Evolutionary conservation across 805 yeast species (phyloP).

Genomic region (Nakazawaea sp.): DNA sequence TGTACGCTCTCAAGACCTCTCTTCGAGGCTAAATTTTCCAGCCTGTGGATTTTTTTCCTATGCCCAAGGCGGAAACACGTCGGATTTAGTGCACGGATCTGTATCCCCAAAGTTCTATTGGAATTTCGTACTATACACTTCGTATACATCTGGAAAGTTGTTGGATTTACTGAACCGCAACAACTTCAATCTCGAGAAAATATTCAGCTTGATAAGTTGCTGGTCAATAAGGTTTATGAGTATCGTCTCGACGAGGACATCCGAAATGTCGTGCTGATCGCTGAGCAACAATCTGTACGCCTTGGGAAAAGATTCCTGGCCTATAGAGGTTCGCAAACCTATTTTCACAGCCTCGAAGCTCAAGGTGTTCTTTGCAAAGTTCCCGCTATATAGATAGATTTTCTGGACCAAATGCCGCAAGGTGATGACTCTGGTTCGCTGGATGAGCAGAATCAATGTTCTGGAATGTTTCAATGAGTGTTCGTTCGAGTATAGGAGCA

Average conservation of each 20-base stretch:
- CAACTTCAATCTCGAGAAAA: slow-evolving; percentile 31
- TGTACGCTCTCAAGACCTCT: too few species aligned
- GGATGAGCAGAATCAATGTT: slow-evolving; percentile 36
- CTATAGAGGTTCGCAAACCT: slow-evolving; percentile 20
- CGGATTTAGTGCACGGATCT: too few species aligned
- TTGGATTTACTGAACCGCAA: slow-evolving; percentile 35
- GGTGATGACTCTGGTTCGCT: slow-evolving; percentile 36
- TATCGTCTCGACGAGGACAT: slow-evolving; percentile 40
- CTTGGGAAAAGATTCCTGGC: slow-evolving; percentile 12
- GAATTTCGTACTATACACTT: slow-evolving; percentile 15
- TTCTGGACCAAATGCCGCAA: slow-evolving; percentile 33
- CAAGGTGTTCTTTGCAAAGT: slow-evolving; percentile 12
- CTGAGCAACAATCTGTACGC: slow-evolving; percentile 19
- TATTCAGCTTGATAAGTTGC: slow-evolving; percentile 45
- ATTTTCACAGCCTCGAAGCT: slow-evolving; percentile 16
- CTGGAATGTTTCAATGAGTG: slow-evolving; percentile 29
- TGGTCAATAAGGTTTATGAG: slow-evolving; percentile 46
- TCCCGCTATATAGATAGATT: slow-evolving; percentile 14
- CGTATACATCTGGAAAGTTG: slow-evolving; percentile 30
- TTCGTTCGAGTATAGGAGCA: slow-evolving; percentile 26
- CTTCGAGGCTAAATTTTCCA: too few species aligned
- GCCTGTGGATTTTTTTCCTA: too few species aligned
- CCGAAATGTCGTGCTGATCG: slow-evolving; percentile 20
- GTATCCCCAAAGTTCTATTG: not conserved
- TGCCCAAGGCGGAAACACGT: not conserved